A percentile compares a stretch with the other conserved stretches of the same genome.
Conservation (phyloP, 805 yeast species). For the Cyberlindnera veronae region DNA sequence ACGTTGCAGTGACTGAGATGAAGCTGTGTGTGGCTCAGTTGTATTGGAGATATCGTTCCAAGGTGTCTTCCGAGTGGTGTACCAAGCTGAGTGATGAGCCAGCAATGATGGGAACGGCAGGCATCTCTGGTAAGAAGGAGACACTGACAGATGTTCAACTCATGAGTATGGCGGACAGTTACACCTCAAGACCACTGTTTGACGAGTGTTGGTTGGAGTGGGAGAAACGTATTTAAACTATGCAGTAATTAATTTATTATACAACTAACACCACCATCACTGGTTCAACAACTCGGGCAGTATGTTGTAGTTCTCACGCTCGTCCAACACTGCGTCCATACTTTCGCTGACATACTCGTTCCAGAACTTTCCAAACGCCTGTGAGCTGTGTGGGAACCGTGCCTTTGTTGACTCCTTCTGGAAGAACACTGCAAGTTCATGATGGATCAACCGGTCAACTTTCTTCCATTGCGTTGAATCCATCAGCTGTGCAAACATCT, state of each 20-base stretch:
- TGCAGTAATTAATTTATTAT: neutral
- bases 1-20: conserved; percentile 64
- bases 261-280: neutral
- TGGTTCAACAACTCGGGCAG: neutral
- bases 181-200: conserved; percentile 48
- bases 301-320: conserved; percentile 1
- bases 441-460: conserved; percentile 11
- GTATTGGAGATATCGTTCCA: conserved; percentile 45
- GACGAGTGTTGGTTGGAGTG: conserved; percentile 49
- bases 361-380: conserved; percentile 15
- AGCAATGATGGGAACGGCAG: conserved; percentile 26
- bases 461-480: conserved; percentile 5
- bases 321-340: conserved; percentile 12
- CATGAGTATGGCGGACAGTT: conserved; percentile 56
- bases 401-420: conserved; percentile 4
- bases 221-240: conserved; percentile 8
- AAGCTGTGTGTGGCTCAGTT: conserved; percentile 52
- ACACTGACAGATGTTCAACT: conserved; percentile 38
- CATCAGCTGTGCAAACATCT: neutral
- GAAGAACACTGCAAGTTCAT: conserved; percentile 17
- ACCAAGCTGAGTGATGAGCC: conserved; percentile 24
- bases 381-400: conserved; percentile 14
- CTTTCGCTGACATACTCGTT: conserved; percentile 19
- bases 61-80: conserved; percentile 44
- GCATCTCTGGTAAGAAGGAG: conserved; percentile 7